Evolutionary conservation across 2,329 filamentous ascomycete species (phyloP).

Genomic region (Fusarium penzigii): DNA sequence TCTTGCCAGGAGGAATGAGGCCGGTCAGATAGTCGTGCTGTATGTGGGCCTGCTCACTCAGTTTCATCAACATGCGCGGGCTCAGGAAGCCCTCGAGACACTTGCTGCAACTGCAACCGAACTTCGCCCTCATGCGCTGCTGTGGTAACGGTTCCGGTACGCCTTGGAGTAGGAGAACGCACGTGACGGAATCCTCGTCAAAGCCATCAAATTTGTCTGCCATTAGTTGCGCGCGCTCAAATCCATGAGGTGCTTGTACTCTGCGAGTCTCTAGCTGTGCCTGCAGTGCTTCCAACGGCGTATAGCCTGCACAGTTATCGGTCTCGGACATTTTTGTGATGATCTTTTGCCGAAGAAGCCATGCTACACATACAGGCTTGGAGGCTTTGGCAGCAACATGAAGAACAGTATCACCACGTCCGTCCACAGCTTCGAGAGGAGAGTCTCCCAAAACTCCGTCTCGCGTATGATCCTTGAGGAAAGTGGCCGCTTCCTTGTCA

Average conservation of each 20-base stretch:
- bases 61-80: neutral
- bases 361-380: neutral
- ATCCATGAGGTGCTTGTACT: neutral
- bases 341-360: too few relatives aligned
- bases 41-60: neutral
- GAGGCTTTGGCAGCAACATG: neutral
- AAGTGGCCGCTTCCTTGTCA: neutral
- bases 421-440: neutral
- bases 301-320: constrained; percentile 3
- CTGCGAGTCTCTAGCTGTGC: neutral
- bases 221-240: neutral
- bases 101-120: constrained; percentile 5
- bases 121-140: neutral
- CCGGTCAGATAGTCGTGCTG: neutral
- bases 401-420: constrained; percentile 3
- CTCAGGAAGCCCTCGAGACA: constrained; percentile 7
- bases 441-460: neutral
- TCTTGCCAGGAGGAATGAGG: too few relatives aligned
- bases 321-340: neutral
- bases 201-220: constrained; percentile 2
- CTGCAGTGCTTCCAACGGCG: constrained; percentile 1
- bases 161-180: neutral
- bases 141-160: neutral
- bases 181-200: neutral
- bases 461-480: neutral